Conservation (phyloP, 257 asterid species). For the Ophiorrhiza pumila region DNA sequence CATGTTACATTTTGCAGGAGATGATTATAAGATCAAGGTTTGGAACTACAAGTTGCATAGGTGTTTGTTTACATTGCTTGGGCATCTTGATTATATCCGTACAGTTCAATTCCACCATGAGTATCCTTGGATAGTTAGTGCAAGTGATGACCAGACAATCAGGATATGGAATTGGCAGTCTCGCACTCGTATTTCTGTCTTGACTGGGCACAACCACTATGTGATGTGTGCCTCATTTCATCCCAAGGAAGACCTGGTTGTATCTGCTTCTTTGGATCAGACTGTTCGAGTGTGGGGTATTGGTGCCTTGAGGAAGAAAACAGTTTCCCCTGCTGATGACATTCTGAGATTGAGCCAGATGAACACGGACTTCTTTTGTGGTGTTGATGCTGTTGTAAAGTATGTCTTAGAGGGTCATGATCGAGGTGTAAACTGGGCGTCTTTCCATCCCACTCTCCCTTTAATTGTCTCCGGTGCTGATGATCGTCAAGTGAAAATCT, state of each 20-base stretch:
- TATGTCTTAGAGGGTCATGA: slow-evolving; percentile 98
- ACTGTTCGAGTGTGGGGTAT: slow-evolving; percentile 98
- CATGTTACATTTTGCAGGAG: slow-evolving; percentile 52
- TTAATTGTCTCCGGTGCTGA: slow-evolving; percentile 97
- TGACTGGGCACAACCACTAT: slow-evolving; percentile 97
- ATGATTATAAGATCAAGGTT: slow-evolving; percentile 95
- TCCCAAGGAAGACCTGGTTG: slow-evolving; percentile 95
- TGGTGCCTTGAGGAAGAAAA: slow-evolving; percentile 85
- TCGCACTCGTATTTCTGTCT: slow-evolving; percentile 84
- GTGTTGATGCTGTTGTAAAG: slow-evolving; percentile 98
- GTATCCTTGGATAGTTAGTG: slow-evolving; percentile 97
- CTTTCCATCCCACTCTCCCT: slow-evolving; percentile 97
- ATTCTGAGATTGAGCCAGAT: slow-evolving; percentile 76
- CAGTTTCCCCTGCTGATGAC: slow-evolving; percentile 96
- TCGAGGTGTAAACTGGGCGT: slow-evolving; percentile 98
- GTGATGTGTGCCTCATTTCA: slow-evolving; percentile 97
- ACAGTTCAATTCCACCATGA: slow-evolving; percentile 98
- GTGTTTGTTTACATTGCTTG: slow-evolving; percentile 93
- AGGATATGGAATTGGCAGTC: slow-evolving; percentile 99
- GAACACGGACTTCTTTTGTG: slow-evolving; percentile 95
- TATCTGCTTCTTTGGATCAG: slow-evolving; percentile 98
- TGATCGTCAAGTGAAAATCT: slow-evolving; percentile 94
- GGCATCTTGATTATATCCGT: slow-evolving; percentile 95
- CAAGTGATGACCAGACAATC: slow-evolving; percentile 97
- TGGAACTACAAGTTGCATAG: slow-evolving; percentile 97